Percentiles rank a stretch among this genome's conserved stretches.
Evolutionary conservation across 495 filamentous ascomycete genomes (phyloP).

Genomic region (Neurospora terricola): DNA sequence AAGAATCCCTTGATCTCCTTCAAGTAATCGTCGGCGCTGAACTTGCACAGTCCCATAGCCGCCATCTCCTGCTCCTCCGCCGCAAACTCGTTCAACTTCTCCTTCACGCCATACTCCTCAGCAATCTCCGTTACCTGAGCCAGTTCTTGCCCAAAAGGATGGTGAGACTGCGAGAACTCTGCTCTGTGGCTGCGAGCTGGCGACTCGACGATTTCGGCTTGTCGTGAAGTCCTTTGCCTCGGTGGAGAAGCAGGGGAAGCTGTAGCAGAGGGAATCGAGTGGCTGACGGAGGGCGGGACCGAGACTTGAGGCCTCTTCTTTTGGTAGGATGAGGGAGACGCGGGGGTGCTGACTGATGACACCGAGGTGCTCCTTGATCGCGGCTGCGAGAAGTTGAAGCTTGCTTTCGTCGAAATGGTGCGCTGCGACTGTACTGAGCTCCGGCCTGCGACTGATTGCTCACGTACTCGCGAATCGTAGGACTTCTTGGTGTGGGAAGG

Average conservation of each 20-base stretch:
- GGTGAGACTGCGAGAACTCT: slow-evolving; percentile 22
- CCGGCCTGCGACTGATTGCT: slow-evolving; percentile 45
- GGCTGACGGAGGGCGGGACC: slow-evolving; percentile 13
- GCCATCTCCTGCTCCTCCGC: slow-evolving; percentile 60
- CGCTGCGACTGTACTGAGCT: slow-evolving; percentile 38
- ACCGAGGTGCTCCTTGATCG: slow-evolving; percentile 34
- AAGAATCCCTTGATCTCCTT: slow-evolving; percentile 68
- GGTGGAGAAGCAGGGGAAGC: slow-evolving; percentile 8
- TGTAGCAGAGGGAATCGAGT: slow-evolving; percentile 8
- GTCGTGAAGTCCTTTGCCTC: background rate
- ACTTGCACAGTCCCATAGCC: slow-evolving; percentile 59
- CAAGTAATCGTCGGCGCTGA: slow-evolving; percentile 74
- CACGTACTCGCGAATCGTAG: slow-evolving; percentile 46
- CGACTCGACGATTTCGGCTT: slow-evolving; percentile 3
- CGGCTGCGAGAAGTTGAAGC: slow-evolving; percentile 37
- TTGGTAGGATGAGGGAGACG: slow-evolving; percentile 23
- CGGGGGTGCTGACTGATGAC: slow-evolving; percentile 19
- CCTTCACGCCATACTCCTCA: slow-evolving; percentile 68
- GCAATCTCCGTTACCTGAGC: slow-evolving; percentile 70
- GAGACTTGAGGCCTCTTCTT: slow-evolving; percentile 25
- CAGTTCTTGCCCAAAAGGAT: slow-evolving; percentile 65
- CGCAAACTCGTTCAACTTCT: slow-evolving; percentile 52
- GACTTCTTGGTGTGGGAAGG: slow-evolving; percentile 75
- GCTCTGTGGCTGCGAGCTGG: slow-evolving; percentile 13
- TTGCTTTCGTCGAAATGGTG: slow-evolving; percentile 34